Base-by-base conservation (phyloP, 2,329 filamentous ascomycete genomes). In the Penicillium italicum region DNA sequence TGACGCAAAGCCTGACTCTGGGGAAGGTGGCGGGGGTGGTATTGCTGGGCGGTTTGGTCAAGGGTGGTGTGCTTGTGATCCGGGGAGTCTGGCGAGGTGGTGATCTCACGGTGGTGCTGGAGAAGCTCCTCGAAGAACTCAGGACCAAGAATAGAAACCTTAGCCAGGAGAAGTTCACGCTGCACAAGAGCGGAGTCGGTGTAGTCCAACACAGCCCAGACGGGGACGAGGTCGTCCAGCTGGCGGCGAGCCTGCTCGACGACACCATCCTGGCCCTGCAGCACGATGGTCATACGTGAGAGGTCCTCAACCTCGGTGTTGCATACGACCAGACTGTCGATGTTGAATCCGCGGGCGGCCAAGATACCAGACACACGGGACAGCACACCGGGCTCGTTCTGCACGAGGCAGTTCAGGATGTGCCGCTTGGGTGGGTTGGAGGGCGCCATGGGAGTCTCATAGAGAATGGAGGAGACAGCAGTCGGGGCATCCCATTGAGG, bases 121-220 rank as follows among this genome's bases (percentile, higher is more conserved):
- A 97, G 85, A 54, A 99, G 83, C 78, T 99, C 94, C 78, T 97
- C 93, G 67, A 97, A 99, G 78, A 96, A 97, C 80, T 99, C 94
- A 6, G 94, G 94, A 0, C 94, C 94, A 36, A 99, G 83, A 59
- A 96, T 96, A 75, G 93, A 96, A 77, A 99, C 85, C 81, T 99
- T 99, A 68, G 94, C 93, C 36, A 99, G 85, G 9, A 99, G 83
- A 30, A 99, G 82, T 77, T 99, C 94, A 60, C 94, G 88, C 83
- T 99, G 94, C 20, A 99, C 94, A 24, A 99, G 85, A 3, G 94
- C 90, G 5, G 94, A 87, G 59, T 86, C 84, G 57, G 92, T 97
- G 78, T 99, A 99, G 77, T 99, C 94, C 55, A 99, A 80, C 33
- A 99, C 94, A 50, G 94, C 94, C 94, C 94, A 99, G 56, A 99